Evolutionary conservation across 164 flowering plant genomes (phyloP).

Genomic region (Vitis rotundifolia): DNA sequence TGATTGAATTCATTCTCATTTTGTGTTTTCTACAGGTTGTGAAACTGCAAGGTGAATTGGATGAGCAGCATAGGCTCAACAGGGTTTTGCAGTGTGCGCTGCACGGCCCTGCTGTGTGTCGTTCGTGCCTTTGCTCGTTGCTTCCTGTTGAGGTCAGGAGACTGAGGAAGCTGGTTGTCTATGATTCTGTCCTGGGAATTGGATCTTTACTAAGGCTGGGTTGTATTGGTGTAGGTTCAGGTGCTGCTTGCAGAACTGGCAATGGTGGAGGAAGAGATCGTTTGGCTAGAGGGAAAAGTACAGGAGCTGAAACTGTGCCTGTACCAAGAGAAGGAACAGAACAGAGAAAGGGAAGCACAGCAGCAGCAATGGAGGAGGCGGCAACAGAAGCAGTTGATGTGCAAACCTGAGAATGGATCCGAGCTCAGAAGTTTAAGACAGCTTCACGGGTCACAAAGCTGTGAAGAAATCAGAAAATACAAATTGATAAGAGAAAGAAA

Average conservation of each 20-base stretch:
- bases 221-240: slow-evolving; percentile 42
- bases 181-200: background rate
- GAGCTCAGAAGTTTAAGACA: slow-evolving; percentile 5
- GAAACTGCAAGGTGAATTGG: slow-evolving; percentile 51
- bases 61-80: slow-evolving; percentile 50
- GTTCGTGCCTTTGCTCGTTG: slow-evolving; percentile 31
- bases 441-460: slow-evolving; percentile 13
- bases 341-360: slow-evolving; percentile 23
- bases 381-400: slow-evolving; percentile 15
- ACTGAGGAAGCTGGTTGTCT: background rate
- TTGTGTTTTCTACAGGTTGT: slow-evolving; percentile 42
- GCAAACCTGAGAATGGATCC: slow-evolving; percentile 7
- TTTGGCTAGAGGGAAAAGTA: slow-evolving; percentile 54
- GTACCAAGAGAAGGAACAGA: slow-evolving; percentile 46
- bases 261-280: slow-evolving; percentile 72
- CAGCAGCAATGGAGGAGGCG: slow-evolving; percentile 18
- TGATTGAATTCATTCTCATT: background rate
- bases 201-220: background rate
- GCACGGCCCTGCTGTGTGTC: slow-evolving; percentile 44
- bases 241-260: slow-evolving; percentile 60
- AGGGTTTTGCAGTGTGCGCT: slow-evolving; percentile 52
- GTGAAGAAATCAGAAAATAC: slow-evolving; percentile 23
- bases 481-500: slow-evolving; percentile 33
- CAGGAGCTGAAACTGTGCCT: slow-evolving; percentile 47
- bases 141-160: slow-evolving; percentile 59